Evolutionary conservation across 2,329 filamentous ascomycete genomes (phyloP).

Genomic region (Cladophialophora yegresii): DNA sequence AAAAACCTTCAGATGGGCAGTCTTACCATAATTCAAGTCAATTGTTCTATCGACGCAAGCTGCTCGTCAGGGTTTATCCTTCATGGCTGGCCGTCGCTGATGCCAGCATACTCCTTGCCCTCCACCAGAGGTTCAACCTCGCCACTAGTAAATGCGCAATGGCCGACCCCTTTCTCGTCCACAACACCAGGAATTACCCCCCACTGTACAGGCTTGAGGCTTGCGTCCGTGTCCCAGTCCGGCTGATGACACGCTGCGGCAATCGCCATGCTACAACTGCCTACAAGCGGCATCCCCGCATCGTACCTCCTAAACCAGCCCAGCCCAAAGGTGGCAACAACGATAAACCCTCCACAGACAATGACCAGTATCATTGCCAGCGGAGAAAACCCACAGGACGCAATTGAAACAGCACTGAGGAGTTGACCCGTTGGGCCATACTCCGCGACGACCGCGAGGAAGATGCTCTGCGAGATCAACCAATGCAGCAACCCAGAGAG

Average conservation of each 20-base stretch:
- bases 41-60: no score
- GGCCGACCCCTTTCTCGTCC: slow-evolving; percentile 23
- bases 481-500: slow-evolving; percentile 45
- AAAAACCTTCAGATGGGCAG: no score
- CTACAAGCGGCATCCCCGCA: slow-evolving; percentile 39
- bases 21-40: no score
- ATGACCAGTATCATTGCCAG: slow-evolving; percentile 34
- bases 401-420: slow-evolving; percentile 18
- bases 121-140: slow-evolving; percentile 25
- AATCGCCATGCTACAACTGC: slow-evolving; percentile 42
- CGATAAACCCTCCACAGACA: slow-evolving; percentile 21
- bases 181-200: slow-evolving; percentile 31
- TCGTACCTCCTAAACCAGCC: slow-evolving; percentile 30
- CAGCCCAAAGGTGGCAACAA: slow-evolving; percentile 26
- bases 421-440: slow-evolving; percentile 28
- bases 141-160: slow-evolving; percentile 38
- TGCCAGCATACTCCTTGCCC: slow-evolving; percentile 30
- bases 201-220: slow-evolving; percentile 36
- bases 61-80: neutral
- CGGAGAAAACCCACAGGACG: slow-evolving; percentile 36
- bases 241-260: slow-evolving; percentile 41
- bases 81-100: neutral
- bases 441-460: slow-evolving; percentile 43
- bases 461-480: slow-evolving; percentile 50
- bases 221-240: slow-evolving; percentile 32